Base-by-base conservation (phyloP, 1,284 basidiomycete genomes). In the Stygiomarasmius scandens region DNA sequence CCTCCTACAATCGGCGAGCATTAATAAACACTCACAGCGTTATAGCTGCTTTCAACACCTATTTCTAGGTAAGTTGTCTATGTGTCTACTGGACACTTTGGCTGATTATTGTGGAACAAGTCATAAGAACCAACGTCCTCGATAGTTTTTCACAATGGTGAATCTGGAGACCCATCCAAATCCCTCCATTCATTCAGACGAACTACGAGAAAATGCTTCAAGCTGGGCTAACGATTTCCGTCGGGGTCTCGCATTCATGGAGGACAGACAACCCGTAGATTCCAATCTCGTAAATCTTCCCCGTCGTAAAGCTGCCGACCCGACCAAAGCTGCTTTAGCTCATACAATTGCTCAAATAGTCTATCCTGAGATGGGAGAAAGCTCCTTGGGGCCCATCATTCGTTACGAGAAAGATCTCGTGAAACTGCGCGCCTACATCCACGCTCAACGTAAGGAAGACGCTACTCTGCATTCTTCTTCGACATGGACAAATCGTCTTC, bases 401-500 rank as follows among this genome's bases (percentile, higher is more conserved):
- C 54, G 46, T n/a, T 55, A 55, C 23, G 54, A 55, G 34, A 55
- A 49, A 32, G 54, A 48, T 25, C 29, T 55, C 29, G 54, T 55
- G 29, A 49, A 55, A 36, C 23, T 55, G n/a, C 45, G 54, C 27
- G 32, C 29, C 16, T 55, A 55, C 20, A 49, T 55, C 11, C 46
- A 49, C 2, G 32, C 46, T 16, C 54, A 55, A n/a, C 45, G 45
- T 24, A 41, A 36, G 12, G 4, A 45, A 22, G 44, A 49, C 36
- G 43, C 16, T 27, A 12, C 34, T 34, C n/a, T n/a, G n/a, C n/a
- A n/a, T n/a, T 34, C 45, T 34, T 11, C 46, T 8, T 41, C 46
- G 27, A 44, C 19, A 34, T 49, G 54, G 54, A 22, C 44, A 41
- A 27, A 49, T 23, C 45, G 46, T 8, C 24, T 55, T 19, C 19